Percentiles rank a stretch among this genome's conserved stretches.
These are phyloP conservation scores for Plasmodium blacklocki DNA, from an alignment of 169 alveolate genomes.

Conservation along the genomic window DNA sequence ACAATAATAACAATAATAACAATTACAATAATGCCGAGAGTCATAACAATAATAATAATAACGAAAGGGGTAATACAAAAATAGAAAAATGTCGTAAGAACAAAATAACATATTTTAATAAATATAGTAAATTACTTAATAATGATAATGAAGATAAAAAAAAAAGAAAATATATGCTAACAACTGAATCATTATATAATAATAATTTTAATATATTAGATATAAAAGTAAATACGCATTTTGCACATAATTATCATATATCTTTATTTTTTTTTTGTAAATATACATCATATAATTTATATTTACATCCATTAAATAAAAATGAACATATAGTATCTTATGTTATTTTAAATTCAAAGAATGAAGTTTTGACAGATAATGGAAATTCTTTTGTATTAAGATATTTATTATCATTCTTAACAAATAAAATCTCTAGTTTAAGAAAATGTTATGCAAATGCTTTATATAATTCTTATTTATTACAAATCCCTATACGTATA, in stretches of 20 bases:
- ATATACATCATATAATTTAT: conserved; percentile 63
- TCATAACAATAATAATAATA: no score
- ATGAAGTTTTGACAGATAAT: conserved; percentile 57
- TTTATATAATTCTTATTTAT: conserved; percentile 40
- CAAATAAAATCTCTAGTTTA: conserved; percentile 45
- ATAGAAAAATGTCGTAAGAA: not conserved
- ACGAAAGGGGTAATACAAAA: not conserved
- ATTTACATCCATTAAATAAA: conserved; percentile 62
- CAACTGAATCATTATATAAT: conserved; percentile 21
- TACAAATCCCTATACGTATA: conserved; percentile 56
- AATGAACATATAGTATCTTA: conserved; percentile 63
- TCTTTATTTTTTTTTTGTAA: conserved; percentile 59
- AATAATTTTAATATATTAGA: conserved; percentile 48
- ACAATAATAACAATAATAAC: not conserved
- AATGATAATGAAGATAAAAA: conserved; percentile 14
- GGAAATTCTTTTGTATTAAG: conserved; percentile 47
- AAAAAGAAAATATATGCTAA: conserved; percentile 37
- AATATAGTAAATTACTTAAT: not conserved
- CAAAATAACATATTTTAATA: not conserved
- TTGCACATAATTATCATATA: conserved; percentile 66
- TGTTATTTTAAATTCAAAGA: conserved; percentile 33
- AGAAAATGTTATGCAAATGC: conserved; percentile 73
- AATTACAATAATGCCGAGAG: no score
- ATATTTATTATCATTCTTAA: conserved; percentile 50
- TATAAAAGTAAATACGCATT: conserved; percentile 61